These are phyloP conservation scores for Penicillium tannophilum DNA, from an alignment of 495 filamentous ascomycete genomes.

Conservation along the genomic window DNA sequence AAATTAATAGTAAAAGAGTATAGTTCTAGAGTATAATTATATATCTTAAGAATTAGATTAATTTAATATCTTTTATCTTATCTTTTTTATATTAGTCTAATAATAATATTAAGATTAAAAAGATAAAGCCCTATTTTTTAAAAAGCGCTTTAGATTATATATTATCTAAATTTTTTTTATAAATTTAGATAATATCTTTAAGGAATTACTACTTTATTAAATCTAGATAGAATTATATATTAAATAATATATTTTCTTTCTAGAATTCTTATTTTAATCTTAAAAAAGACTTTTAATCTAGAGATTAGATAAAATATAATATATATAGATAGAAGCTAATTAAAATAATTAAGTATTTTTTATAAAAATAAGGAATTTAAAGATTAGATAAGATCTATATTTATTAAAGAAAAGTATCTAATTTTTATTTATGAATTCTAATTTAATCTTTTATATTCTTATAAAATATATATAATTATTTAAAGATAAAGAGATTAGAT, in stretches of 20 bases:
- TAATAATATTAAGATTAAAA: neutral
- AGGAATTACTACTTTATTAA: conserved; percentile 1
- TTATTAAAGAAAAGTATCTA: neutral
- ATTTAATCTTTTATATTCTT: neutral
- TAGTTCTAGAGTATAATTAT: neutral
- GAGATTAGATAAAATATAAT: too few species aligned
- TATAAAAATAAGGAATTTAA: too few species aligned
- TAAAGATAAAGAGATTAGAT: neutral
- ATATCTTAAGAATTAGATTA: neutral
- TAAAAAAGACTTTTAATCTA: neutral
- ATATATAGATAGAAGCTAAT: too few species aligned
- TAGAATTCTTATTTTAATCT: neutral
- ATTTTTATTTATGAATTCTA: neutral
- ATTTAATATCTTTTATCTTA: neutral
- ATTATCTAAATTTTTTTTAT: neutral
- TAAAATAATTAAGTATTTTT: too few species aligned
- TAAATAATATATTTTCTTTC: neutral
- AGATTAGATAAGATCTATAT: neutral
- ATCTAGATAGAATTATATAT: neutral
- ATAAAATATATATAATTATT: neutral
- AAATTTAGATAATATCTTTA: neutral
- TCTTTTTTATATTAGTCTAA: neutral
- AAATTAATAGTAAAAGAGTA: neutral
- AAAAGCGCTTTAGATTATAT: neutral
- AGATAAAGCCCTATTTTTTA: neutral